Base-by-base conservation (phyloP, 1,284 basidiomycete species). In the Inonotus obliquus region DNA sequence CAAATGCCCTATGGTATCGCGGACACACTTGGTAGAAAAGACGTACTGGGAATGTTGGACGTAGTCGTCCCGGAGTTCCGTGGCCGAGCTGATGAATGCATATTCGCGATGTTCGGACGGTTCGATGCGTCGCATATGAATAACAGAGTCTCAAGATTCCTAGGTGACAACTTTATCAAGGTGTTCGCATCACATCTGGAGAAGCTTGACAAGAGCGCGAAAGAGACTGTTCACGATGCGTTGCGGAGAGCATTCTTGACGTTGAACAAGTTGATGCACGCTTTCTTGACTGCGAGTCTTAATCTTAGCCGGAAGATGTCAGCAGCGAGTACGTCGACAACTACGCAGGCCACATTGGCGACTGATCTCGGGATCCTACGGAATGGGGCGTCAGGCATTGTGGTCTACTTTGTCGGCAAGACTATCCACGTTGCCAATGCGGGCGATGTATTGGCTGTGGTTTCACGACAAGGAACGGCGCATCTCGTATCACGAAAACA, bases 1-100 rank as follows among this genome's bases (percentile, higher is more conserved):
- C 86, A 86, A 62, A 94, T 99, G 93, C 88, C 90, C 17, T 99
- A 99, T 70, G 97, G 96, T 10, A 97, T 99, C 63, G 92, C 96
- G 0, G 96, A 99, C 71, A 92, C 92, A n/a, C 79, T 99, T 39
- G 94, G 95, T 37, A 79, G 79, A 62, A 81, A 84, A 56, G 89
- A 92, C 56, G 82, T 86, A 57, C 81, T 98, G 45, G 91, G 86
- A 58, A 94, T 97, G 86, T 85, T 97, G 67, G 96, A 99, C 73
- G 81, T 98, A 23, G 96, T 96, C 5, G 85, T 94, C n/a, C 89
- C 91, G 21, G 83, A 91, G 66, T 98, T 96, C 76, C 85, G 91
- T 9, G 87, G 85, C 38, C 77, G 80, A 60, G 81, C 85, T 51
- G 83, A 88, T 68, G 92, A 97, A 74, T 94, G 92, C n/a, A 78